Conservation (phyloP, 2,329 filamentous ascomycete genomes). For the Exophiala alcalophila region DNA sequence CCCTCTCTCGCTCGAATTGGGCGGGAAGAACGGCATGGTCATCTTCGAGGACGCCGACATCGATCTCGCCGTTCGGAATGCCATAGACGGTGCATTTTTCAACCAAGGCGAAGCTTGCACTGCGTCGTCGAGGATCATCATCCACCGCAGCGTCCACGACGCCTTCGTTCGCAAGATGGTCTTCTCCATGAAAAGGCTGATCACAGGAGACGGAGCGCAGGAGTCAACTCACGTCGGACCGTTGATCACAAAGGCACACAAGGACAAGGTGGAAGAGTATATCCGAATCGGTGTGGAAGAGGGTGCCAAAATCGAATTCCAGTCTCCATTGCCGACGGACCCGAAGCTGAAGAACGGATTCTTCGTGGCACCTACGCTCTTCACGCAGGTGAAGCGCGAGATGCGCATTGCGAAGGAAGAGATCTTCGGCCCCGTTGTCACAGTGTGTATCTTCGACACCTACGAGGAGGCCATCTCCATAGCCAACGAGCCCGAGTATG, state of each 20-base stretch:
- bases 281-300: constrained; percentile 42
- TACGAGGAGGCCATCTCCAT: constrained; percentile 59
- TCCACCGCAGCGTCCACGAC: constrained; percentile 22
- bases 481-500: constrained; percentile 52
- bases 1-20: constrained; percentile 74
- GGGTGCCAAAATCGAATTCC: constrained; percentile 52
- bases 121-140: constrained; percentile 15
- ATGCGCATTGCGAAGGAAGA: constrained; percentile 58
- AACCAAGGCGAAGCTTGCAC: constrained; percentile 24
- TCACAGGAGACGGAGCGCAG: constrained; percentile 19
- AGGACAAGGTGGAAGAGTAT: constrained; percentile 32
- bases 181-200: constrained; percentile 13
- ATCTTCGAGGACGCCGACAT: constrained; percentile 75
- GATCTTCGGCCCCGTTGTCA: constrained; percentile 63
- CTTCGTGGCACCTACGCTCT: constrained; percentile 58
- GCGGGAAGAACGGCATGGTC: constrained; percentile 75
- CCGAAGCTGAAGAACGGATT: constrained; percentile 46
- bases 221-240: constrained; percentile 24
- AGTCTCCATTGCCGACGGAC: constrained; percentile 24
- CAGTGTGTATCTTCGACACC: constrained; percentile 58
- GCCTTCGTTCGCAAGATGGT: constrained; percentile 18
- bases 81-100: constrained; percentile 22
- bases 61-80: constrained; percentile 50
- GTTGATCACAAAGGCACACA: constrained; percentile 20
- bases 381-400: constrained; percentile 55